phyloP scores from a whole-genome alignment of 352 stramenopile species.

The Globisporangium apiculatum region DNA sequence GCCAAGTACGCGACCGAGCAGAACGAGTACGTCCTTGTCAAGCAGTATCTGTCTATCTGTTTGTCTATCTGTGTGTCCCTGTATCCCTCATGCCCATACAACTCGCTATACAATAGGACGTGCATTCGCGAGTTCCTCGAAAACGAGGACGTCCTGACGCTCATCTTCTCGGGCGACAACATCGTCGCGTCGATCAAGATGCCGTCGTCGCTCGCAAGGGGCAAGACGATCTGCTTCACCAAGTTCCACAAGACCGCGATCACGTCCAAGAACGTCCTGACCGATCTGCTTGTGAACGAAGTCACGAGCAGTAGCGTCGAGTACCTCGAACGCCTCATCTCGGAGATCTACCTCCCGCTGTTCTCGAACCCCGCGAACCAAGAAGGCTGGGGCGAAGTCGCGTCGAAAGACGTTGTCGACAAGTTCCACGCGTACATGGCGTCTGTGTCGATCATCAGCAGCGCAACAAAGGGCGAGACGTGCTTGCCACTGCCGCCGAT shows the following conservation, averaged over 20 bases:
- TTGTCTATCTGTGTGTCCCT: background rate
- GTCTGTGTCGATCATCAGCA: conserved; percentile 94
- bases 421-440: conserved; percentile 97
- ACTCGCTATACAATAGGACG: conserved; percentile 16
- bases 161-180: conserved; percentile 88
- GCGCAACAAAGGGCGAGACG: conserved; percentile 96
- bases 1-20: conserved; percentile 78
- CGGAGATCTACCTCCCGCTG: conserved; percentile 93
- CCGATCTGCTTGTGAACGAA: conserved; percentile 85
- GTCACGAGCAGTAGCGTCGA: conserved; percentile 90
- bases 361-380: conserved; percentile 95
- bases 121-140: conserved; percentile 89
- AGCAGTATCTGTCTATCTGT: background rate
- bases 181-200: conserved; percentile 82
- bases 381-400: conserved; percentile 94
- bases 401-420: conserved; percentile 95
- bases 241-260: conserved; percentile 84
- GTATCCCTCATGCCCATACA: no score
- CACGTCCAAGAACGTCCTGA: conserved; percentile 77
- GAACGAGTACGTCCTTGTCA: conserved; percentile 52
- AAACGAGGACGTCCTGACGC: conserved; percentile 74
- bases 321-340: conserved; percentile 93
- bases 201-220: conserved; percentile 75
- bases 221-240: conserved; percentile 90
- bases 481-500: conserved; percentile 92